These are phyloP conservation scores for Kuraishia cidri DNA, from an alignment of 805 yeast genomes.

Conservation along the genomic window DNA sequence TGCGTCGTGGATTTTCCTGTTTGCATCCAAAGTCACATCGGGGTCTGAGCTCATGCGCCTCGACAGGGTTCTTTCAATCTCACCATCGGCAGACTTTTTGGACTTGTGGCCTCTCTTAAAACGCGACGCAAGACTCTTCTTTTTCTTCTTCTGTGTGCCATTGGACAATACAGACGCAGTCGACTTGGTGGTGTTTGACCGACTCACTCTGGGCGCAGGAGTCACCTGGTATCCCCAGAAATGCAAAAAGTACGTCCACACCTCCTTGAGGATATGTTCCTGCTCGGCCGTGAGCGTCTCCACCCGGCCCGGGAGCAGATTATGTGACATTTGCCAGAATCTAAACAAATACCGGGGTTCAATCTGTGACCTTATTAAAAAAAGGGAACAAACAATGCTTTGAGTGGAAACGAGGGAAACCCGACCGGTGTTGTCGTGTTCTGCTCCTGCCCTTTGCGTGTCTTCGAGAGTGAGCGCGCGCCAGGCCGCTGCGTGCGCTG, in stretches of 20 bases:
- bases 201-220: constrained; percentile 17
- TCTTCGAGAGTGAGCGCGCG: no score
- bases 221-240: constrained; percentile 41
- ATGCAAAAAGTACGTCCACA: constrained; percentile 59
- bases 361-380: no score
- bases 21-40: constrained; percentile 17
- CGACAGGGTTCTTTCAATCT: constrained; percentile 10
- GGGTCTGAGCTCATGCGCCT: constrained; percentile 15
- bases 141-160: constrained; percentile 15
- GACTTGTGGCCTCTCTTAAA: constrained; percentile 15
- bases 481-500: no score
- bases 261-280: constrained; percentile 57
- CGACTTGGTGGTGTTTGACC: constrained; percentile 5
- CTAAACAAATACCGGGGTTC: no score
- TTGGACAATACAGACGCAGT: constrained; percentile 4
- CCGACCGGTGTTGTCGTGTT: no score
- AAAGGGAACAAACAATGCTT: no score
- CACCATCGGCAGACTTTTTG: constrained; percentile 13
- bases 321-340: constrained; percentile 1
- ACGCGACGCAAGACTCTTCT: constrained; percentile 20
- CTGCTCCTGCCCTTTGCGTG: no score
- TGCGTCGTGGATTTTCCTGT: constrained; percentile 34
- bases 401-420: no score
- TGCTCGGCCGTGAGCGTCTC: constrained; percentile 42
- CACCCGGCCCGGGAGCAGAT: constrained; percentile 29